These are phyloP conservation scores for Nannochloropsis limnetica DNA, from an alignment of 352 stramenopile species.

Conservation along the genomic window DNA sequence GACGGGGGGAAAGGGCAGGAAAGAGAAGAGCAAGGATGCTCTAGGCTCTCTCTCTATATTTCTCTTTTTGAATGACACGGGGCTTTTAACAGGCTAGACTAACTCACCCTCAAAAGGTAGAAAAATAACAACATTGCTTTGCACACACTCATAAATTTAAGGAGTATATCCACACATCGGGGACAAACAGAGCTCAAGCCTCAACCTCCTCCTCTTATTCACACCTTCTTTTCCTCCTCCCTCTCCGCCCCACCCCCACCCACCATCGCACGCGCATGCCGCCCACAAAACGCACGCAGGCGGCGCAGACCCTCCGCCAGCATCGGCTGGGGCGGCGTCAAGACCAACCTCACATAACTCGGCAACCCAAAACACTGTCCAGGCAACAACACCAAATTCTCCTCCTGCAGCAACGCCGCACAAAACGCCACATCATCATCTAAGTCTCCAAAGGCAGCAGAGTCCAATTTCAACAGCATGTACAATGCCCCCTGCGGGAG, in stretches of 20 bases:
- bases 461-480: conserved; percentile 73
- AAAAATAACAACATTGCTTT: background rate
- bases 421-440: conserved; percentile 82
- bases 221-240: background rate
- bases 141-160: background rate
- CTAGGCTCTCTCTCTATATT: background rate
- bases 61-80: background rate
- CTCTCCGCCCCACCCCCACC: background rate
- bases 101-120: background rate
- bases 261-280: conserved; percentile 44
- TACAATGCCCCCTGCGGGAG: conserved; percentile 86
- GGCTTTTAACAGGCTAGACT: background rate
- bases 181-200: background rate
- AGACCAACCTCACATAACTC: conserved; percentile 61
- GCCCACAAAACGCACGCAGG: conserved; percentile 62
- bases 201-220: background rate
- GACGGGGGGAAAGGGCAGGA: background rate
- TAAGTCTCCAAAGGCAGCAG: conserved; percentile 64
- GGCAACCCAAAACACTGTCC: conserved; percentile 67
- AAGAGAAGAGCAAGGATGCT: background rate
- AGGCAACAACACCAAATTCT: conserved; percentile 86
- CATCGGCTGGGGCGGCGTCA: conserved; percentile 56
- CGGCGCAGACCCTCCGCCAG: conserved; percentile 57
- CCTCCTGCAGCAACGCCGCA: conserved; percentile 81
- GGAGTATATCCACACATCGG: background rate